Conservation (phyloP, 164 flowering plant species). For the Chimonanthus praecox region DNA sequence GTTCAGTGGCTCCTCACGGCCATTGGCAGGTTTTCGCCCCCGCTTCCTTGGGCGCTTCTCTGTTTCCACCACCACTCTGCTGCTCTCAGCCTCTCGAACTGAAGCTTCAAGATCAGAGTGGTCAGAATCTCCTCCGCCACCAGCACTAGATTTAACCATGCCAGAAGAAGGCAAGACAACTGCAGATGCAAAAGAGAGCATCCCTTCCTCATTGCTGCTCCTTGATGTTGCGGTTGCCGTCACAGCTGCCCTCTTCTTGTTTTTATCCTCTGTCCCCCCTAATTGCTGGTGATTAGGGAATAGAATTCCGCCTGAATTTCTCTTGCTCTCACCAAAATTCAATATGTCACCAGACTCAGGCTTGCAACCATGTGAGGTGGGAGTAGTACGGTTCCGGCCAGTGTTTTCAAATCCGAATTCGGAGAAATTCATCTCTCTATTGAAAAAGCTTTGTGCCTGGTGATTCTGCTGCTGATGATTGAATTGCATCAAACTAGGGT, state of each 20-base stretch:
- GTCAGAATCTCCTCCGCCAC: slow-evolving; percentile 52
- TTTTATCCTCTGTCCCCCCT: slow-evolving; percentile 26
- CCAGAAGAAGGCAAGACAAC: slow-evolving; percentile 49
- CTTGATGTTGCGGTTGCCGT: slow-evolving; percentile 23
- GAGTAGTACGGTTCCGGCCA: slow-evolving; percentile 19
- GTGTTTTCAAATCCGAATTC: slow-evolving; percentile 40
- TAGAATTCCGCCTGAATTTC: slow-evolving; percentile 23
- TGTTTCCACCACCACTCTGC: slow-evolving; percentile 44
- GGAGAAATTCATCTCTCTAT: slow-evolving; percentile 53
- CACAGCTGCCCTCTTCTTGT: slow-evolving; percentile 40
- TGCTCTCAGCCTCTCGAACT: slow-evolving; percentile 59
- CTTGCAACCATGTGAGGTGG: slow-evolving; percentile 26
- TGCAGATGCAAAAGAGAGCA: slow-evolving; percentile 74
- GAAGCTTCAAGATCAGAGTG: slow-evolving; percentile 91
- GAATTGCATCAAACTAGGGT: slow-evolving; percentile 22
- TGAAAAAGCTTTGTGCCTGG: slow-evolving; percentile 32
- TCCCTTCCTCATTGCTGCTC: slow-evolving; percentile 67
- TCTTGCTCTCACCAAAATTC: slow-evolving; percentile 70
- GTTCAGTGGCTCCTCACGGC: slow-evolving; percentile 88
- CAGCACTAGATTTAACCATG: slow-evolving; percentile 29
- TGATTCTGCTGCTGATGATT: slow-evolving; percentile 17
- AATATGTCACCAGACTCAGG: slow-evolving; percentile 78
- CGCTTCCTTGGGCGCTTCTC: slow-evolving; percentile 78
- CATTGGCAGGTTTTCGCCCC: slow-evolving; percentile 92
- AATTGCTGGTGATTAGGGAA: slow-evolving; percentile 29